Evolutionary conservation across 176 grass and related monocot genomes (phyloP).

Genomic region (Carex littledalei): DNA sequence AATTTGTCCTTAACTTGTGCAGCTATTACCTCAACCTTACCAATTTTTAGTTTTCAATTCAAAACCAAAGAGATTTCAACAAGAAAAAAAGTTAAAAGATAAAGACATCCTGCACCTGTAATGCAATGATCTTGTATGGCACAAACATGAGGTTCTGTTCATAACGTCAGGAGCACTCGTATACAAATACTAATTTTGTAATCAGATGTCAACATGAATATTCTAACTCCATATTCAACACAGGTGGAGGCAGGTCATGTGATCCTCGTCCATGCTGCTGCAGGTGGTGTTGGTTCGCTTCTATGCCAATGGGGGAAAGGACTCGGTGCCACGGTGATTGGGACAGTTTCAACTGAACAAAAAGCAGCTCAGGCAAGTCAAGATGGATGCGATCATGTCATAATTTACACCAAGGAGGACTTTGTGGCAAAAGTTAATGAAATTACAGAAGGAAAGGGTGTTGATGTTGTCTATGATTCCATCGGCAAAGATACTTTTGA

Average conservation of each 20-base stretch:
- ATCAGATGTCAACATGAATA: not conserved
- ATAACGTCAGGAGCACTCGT: not conserved
- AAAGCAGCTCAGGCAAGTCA: slow-evolving; percentile 65
- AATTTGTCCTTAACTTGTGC: not conserved
- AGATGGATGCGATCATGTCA: slow-evolving; percentile 74
- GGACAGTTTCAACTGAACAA: slow-evolving; percentile 79
- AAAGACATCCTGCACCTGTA: not conserved
- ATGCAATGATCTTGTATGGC: not conserved
- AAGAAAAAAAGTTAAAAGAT: not conserved
- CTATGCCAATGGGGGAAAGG: slow-evolving; percentile 90
- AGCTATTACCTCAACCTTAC: not conserved
- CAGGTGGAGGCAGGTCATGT: slow-evolving; percentile 69
- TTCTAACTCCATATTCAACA: not conserved
- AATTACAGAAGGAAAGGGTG: slow-evolving; percentile 73
- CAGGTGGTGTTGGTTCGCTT: slow-evolving; percentile 81
- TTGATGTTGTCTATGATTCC: slow-evolving; percentile 85
- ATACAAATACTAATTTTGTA: not conserved
- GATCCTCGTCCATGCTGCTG: slow-evolving; percentile 74
- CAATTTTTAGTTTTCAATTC: not conserved
- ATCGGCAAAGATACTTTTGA: slow-evolving; percentile 87
- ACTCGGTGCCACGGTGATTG: slow-evolving; percentile 83
- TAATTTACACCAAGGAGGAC: slow-evolving; percentile 72
- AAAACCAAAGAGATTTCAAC: not conserved
- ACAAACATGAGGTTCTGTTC: not conserved
- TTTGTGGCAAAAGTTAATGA: slow-evolving; percentile 69